A percentile compares a stretch with the other conserved stretches of the same genome.
phyloP scores from a whole-genome alignment of 2,329 filamentous ascomycete genomes.

The Scytalidium sp. region DNA sequence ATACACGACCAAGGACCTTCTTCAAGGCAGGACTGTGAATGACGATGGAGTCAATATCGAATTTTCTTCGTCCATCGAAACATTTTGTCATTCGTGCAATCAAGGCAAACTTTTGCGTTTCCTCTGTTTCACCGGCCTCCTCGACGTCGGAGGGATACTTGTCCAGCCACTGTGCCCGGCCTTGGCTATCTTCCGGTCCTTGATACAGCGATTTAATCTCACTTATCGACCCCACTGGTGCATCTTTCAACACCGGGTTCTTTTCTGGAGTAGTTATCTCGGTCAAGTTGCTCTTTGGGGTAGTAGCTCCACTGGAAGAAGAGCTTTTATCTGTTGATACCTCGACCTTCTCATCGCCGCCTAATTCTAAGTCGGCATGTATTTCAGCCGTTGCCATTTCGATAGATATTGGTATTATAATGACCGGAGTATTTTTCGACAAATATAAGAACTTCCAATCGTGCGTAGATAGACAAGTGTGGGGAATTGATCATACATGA shows the following conservation, averaged over 20 bases:
- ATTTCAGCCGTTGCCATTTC: not conserved
- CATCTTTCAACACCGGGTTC: constrained; percentile 3
- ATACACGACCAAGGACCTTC: constrained; percentile 43
- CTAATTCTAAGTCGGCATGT: not conserved
- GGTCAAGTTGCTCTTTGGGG: not conserved
- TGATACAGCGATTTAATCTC: constrained; percentile 45
- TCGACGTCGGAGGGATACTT: constrained; percentile 50
- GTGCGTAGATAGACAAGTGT: too few relatives aligned
- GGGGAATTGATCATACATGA: too few relatives aligned
- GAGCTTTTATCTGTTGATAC: not conserved
- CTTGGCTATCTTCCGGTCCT: constrained; percentile 44
- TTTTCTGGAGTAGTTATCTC: not conserved
- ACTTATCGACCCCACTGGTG: constrained; percentile 8
- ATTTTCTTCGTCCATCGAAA: constrained; percentile 55
- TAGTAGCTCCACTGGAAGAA: not conserved
- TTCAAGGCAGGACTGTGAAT: constrained; percentile 62
- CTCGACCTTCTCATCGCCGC: too few relatives aligned
- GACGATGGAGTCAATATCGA: constrained; percentile 58
- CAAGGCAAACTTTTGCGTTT: constrained; percentile 59
- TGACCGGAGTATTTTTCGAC: too few relatives aligned
- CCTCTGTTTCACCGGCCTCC: constrained; percentile 56
- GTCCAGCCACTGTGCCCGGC: constrained; percentile 51
- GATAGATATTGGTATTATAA: not conserved
- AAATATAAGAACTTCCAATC: too few relatives aligned
- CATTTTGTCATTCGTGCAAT: constrained; percentile 55